Percentiles rank a stretch among this genome's conserved stretches.
These are phyloP conservation scores for Sanghuangporus sanghuang DNA, from an alignment of 1,284 basidiomycete species.

Conservation along the genomic window DNA sequence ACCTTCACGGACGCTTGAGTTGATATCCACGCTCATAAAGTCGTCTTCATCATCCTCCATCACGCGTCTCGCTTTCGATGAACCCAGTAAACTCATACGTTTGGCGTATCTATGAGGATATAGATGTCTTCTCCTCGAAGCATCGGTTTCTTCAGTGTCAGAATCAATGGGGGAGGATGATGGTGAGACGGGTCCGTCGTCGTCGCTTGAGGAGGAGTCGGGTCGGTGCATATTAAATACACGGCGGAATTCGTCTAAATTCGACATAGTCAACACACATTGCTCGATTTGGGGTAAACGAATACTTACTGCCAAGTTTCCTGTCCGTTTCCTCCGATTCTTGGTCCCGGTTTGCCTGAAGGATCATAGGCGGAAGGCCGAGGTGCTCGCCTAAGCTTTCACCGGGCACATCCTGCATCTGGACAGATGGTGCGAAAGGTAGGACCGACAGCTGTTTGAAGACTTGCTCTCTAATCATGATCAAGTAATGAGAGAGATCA, in stretches of 20 bases:
- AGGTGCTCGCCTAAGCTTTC: slow-evolving; percentile 62
- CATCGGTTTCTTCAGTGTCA: slow-evolving; percentile 44
- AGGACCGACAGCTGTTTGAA: slow-evolving; percentile 78
- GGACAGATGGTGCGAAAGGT: slow-evolving; percentile 81
- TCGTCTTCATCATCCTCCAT: neutral
- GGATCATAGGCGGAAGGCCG: slow-evolving; percentile 37
- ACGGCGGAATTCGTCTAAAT: slow-evolving; percentile 57
- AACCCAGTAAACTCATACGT: slow-evolving; percentile 65
- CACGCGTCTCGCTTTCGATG: slow-evolving; percentile 27
- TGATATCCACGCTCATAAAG: neutral
- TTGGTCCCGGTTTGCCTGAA: slow-evolving; percentile 33
- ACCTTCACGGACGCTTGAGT: slow-evolving; percentile 17
- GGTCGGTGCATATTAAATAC: slow-evolving; percentile 57
- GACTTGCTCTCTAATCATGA: slow-evolving; percentile 50
- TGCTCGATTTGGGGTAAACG: neutral
- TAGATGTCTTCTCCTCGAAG: slow-evolving; percentile 33
- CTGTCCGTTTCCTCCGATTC: slow-evolving; percentile 59
- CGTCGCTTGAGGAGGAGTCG: slow-evolving; percentile 35
- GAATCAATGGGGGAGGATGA: slow-evolving; percentile 24
- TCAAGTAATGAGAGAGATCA: neutral
- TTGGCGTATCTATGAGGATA: slow-evolving; percentile 33
- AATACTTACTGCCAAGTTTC: slow-evolving; percentile 57
- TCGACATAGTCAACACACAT: slow-evolving; percentile 7
- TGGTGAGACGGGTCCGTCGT: slow-evolving; percentile 34
- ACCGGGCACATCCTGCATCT: slow-evolving; percentile 79